These are phyloP conservation scores for Debaryomycetaceae sp. DNA, from an alignment of 1,139 yeast species.

Conservation along the genomic window DNA sequence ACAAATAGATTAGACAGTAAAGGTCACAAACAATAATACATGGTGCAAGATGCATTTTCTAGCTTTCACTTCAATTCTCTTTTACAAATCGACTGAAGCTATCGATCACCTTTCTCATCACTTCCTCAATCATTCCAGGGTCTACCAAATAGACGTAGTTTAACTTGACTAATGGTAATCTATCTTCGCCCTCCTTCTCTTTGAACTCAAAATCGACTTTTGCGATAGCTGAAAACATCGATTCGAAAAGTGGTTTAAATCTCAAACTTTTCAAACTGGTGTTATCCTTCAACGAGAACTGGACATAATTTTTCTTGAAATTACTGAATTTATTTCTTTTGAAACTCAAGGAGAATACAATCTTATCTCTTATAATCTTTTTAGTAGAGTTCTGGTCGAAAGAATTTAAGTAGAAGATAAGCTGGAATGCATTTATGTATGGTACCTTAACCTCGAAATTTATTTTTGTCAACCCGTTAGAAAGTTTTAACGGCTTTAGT, in stretches of 20 bases:
- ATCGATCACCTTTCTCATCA: slow-evolving; percentile 23
- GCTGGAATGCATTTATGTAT: slow-evolving; percentile 32
- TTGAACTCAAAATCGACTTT: slow-evolving; percentile 20
- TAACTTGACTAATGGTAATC: slow-evolving; percentile 13
- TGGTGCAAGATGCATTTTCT: background rate
- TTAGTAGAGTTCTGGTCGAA: slow-evolving; percentile 24
- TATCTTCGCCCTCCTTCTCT: slow-evolving; percentile 5
- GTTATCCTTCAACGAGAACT: slow-evolving; percentile 37
- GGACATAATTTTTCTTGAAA: slow-evolving; percentile 17
- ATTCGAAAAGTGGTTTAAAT: slow-evolving; percentile 39
- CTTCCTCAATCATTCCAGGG: slow-evolving; percentile 14
- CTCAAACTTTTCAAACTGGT: slow-evolving; percentile 33
- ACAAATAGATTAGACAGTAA: background rate
- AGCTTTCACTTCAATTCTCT: background rate
- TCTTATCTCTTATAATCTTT: slow-evolving; percentile 36
- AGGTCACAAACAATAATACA: background rate
- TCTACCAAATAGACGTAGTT: slow-evolving; percentile 42
- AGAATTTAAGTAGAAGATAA: slow-evolving; percentile 31
- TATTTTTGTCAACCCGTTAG: slow-evolving; percentile 32
- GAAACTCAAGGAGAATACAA: slow-evolving; percentile 29
- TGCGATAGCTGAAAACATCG: slow-evolving; percentile 33
- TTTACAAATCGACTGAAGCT: slow-evolving; percentile 14
- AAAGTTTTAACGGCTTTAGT: slow-evolving; percentile 14
- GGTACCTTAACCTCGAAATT: slow-evolving; percentile 32
- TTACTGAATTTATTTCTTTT: slow-evolving; percentile 32